Evolutionary conservation across 345 rosid genomes (phyloP), one percentile per base, ranked within the genome.

Genomic region (Aquilaria yunnanensis): DNA sequence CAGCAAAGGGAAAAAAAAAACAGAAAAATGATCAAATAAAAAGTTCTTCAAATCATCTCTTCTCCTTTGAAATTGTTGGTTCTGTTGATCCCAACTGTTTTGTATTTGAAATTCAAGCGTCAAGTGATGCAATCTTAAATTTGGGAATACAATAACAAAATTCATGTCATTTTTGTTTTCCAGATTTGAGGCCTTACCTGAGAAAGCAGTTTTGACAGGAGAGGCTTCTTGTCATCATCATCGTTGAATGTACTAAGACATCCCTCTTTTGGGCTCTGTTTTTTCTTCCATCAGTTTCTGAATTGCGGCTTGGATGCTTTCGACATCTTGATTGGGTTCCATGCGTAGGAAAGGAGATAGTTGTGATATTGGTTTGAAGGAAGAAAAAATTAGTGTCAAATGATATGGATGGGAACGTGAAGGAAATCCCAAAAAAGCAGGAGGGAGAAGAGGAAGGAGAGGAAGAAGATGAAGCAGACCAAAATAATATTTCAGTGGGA

Each of bases 181-280:
- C 50, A 63, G 34, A 32, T 23, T 23, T 23, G 23, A 23, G 23
- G 23, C 23, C 23, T 23, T 65, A 89, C 96, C 93, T 82, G 83
- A 67, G 87, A 84, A 58, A 89, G 78, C 47, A 87, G 73, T 14
- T 58, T 70, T 48, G 83, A 73, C 72, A 89, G 90, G 46, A 85
- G 69, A 55, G 66, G 77, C 33, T 73, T 83, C 47, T 83, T 85
- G 13, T 73, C 78, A 3, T 69, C 73, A 57, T 78, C 78, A 58
- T 74, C 77, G 29, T 57, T 51, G 73, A 67, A 30, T 16, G 61
- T 6, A 47, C 56, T 51, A 32, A 70, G 77, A 51, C 67, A 63
- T 59, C 67, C 75, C 43, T 72, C 76, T 48, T 73, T 72, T 52
- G 70, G 70, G 66, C 64, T 65, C 59, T 68, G 66, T 50, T 64